Percentiles rank a stretch among this genome's conserved stretches.
phyloP scores from a whole-genome alignment of 371 early-diverging fungal species.

The Syncephalastrum racemosum region DNA sequence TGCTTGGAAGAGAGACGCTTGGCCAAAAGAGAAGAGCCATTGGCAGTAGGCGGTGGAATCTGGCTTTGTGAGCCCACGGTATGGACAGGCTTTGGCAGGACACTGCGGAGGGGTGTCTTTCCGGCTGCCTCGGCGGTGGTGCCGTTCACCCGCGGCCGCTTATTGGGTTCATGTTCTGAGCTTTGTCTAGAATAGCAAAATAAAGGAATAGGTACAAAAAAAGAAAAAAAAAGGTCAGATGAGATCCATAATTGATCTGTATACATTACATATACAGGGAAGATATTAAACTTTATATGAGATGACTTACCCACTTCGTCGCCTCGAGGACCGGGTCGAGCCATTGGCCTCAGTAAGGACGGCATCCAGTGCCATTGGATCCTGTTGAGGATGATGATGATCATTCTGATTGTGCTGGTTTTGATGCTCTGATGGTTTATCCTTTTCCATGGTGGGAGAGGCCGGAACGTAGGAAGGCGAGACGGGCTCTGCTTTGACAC shows the following conservation, averaged over 20 bases:
- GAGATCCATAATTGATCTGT: too few species aligned
- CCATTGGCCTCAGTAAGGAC: conserved; percentile 23
- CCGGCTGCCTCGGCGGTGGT: conserved; percentile 6
- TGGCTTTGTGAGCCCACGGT: conserved; percentile 37
- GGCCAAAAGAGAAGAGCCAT: conserved; percentile 26
- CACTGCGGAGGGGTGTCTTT: conserved; percentile 7
- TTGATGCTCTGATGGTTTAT: conserved; percentile 6
- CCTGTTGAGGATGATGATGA: conserved; percentile 1
- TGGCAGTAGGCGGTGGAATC: conserved; percentile 10
- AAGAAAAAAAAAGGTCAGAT: too few species aligned
- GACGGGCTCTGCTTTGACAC: conserved; percentile 35
- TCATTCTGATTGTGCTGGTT: conserved; percentile 2
- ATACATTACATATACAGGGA: background rate
- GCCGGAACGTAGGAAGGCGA: conserved; percentile 25
- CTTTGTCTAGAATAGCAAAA: too few species aligned
- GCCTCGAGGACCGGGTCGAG: conserved; percentile 21
- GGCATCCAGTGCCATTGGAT: conserved; percentile 38
- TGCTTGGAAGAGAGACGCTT: conserved; percentile 33
- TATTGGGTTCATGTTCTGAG: conserved; percentile 13
- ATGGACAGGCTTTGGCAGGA: conserved; percentile 37
- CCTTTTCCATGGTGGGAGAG: conserved; percentile 10
- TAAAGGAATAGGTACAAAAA: too few species aligned
- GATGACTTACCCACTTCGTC: conserved; percentile 26
- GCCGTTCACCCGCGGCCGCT: conserved; percentile 9
- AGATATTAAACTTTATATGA: background rate